Evolutionary conservation across 768 basidiomycete genomes (phyloP).

Genomic region (Boletus rubroflammeus): DNA sequence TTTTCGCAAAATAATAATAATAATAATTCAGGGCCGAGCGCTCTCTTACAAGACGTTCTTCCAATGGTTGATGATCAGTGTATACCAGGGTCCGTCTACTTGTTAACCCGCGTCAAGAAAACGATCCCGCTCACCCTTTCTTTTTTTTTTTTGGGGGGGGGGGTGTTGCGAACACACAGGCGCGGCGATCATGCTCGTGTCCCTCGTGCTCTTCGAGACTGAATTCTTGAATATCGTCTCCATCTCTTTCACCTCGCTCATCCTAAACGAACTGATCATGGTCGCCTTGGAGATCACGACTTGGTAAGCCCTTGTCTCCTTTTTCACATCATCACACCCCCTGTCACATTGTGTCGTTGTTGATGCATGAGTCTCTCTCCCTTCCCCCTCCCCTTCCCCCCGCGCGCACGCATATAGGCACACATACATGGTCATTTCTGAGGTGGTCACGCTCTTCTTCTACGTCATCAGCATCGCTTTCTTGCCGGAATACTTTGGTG

Average conservation of each 20-base stretch:
- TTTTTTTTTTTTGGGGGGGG: no score
- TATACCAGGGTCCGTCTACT: constrained; percentile 78
- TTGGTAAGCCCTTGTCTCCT: constrained; percentile 52
- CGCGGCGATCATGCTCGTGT: constrained; percentile 98
- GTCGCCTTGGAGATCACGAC: constrained; percentile 97
- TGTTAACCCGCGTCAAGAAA: neutral
- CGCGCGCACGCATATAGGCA: constrained; percentile 57
- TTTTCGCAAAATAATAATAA: no score
- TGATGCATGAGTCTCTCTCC: neutral
- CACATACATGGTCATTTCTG: constrained; percentile 89
- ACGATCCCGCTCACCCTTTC: neutral
- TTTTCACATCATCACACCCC: no score
- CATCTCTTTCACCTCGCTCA: constrained; percentile 94
- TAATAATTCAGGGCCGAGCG: constrained; percentile 95
- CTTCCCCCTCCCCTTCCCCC: no score
- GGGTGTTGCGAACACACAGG: constrained; percentile 42
- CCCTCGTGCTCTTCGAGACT: constrained; percentile 91
- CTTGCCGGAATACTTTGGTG: constrained; percentile 96
- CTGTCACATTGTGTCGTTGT: neutral
- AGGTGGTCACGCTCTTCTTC: constrained; percentile 82
- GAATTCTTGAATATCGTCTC: constrained; percentile 98
- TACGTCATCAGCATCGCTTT: constrained; percentile 92
- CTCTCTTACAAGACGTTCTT: constrained; percentile 98
- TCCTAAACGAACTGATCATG: constrained; percentile 98
- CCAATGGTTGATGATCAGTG: constrained; percentile 94